Percentiles rank a stretch among this genome's conserved stretches.
phyloP scores from a whole-genome alignment of 176 grass and related monocot species.

The Oryza meyeriana region DNA sequence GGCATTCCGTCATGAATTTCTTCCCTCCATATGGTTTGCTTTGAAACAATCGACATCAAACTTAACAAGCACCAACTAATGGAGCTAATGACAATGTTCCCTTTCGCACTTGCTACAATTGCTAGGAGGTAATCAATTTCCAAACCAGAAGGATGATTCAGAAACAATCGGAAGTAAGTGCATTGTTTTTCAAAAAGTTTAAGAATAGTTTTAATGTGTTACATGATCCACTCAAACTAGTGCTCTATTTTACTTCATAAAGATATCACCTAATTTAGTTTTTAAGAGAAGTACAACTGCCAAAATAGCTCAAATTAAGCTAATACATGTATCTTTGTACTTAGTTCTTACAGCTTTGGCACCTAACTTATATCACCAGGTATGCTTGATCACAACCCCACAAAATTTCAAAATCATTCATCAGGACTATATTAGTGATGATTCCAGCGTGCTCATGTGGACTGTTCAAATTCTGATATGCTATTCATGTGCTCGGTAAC shows the following conservation, averaged over 20 bases:
- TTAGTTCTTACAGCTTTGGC: not conserved
- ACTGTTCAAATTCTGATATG: not conserved
- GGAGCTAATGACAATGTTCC: not conserved
- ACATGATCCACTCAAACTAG: not conserved
- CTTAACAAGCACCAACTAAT: not conserved
- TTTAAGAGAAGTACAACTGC: not conserved
- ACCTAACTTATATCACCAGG: not conserved
- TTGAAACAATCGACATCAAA: not conserved
- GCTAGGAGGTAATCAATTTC: not conserved
- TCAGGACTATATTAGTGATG: not conserved
- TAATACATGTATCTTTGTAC: not conserved
- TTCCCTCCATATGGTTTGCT: not conserved
- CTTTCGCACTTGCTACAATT: not conserved
- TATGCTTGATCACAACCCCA: not conserved
- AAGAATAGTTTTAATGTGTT: not conserved
- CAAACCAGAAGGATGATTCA: not conserved
- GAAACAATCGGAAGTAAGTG: not conserved
- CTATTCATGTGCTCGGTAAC: not conserved
- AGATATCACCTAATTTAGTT: not conserved
- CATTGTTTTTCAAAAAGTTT: not conserved
- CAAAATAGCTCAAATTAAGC: not conserved
- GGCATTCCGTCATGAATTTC: not conserved
- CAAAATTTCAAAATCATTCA: not conserved
- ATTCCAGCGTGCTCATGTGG: constrained; percentile 4
- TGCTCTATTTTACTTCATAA: not conserved